Base-by-base conservation (phyloP, 768 basidiomycete genomes). In the Mycena amicta region DNA sequence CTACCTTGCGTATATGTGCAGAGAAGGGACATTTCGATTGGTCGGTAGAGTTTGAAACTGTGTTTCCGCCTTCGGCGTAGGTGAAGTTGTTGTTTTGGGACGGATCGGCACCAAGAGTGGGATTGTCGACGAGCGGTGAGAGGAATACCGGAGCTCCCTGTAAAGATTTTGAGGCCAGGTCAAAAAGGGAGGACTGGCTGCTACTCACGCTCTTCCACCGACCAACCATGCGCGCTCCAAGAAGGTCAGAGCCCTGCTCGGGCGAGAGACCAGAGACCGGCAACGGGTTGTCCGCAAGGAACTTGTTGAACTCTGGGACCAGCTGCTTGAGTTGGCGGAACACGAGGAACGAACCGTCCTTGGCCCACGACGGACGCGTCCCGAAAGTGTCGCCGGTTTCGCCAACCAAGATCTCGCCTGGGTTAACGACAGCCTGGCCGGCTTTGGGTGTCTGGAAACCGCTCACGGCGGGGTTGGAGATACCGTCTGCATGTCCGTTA, bases 181-280 rank as follows among this genome's bases (percentile, higher is more conserved):
- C 12, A 53, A 20, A 22, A 22, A 4, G 3, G n/a, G 18, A 16
- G 33, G 4, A 31, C 5, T 41, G 47, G 18, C 33, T 47, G 23
- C 20, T 29, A 65, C 75, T 40, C 65, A 79, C 81, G 49, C 80
- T 81, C 75, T 81, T 82, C 82, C 82, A 84, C 20, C 83, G 72
- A 13, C 83, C 83, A 23, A 83, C 72, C 59, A 84, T 70, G 52
- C 83, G 74, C 18, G 83, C 83, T 39, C 82, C 82, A 18, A 80
- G 71, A n/a, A 83, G 72, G 20, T 78, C 81, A 40, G 76, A 76
- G 18, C 82, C 80, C 56, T 81, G 68, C 51, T 74, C 63, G 6
- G 58, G 57, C 1, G 72, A 72, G 47, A 82, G 64, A 1, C 74
- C 75, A 18, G 71, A 70, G 47, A 71, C 55, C 18, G 63, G 60